Conservation (phyloP, 768 basidiomycete species). For the Lactarius trivialis region DNA sequence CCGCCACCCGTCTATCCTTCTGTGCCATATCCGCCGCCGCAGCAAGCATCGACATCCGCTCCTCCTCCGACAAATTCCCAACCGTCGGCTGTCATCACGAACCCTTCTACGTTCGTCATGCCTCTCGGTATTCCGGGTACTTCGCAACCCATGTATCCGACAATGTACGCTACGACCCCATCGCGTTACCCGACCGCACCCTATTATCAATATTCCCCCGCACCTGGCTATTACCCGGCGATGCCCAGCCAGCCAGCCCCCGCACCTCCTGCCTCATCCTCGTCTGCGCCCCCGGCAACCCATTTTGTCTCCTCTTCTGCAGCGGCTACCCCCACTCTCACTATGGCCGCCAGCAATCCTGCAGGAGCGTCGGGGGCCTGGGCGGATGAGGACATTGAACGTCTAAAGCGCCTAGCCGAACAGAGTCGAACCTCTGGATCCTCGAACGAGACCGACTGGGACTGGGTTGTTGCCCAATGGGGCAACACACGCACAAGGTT, state of each 20-base stretch:
- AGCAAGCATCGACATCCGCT: constrained; percentile 26
- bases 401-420: constrained; percentile 61
- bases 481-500: constrained; percentile 69
- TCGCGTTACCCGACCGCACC: constrained; percentile 53
- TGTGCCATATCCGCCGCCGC: constrained; percentile 27
- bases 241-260: constrained; percentile 18
- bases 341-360: constrained; percentile 22
- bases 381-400: constrained; percentile 72
- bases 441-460: constrained; percentile 65
- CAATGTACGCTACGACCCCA: constrained; percentile 31
- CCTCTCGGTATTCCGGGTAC: constrained; percentile 45
- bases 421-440: constrained; percentile 45
- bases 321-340: constrained; percentile 17
- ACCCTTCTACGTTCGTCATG: constrained; percentile 67
- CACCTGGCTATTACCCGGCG: constrained; percentile 28
- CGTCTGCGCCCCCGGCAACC: constrained; percentile 27
- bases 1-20: constrained; percentile 53
- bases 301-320: constrained; percentile 16
- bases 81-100: constrained; percentile 52
- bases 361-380: constrained; percentile 62
- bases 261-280: constrained; percentile 23
- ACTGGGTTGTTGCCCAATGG: constrained; percentile 68
- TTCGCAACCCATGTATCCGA: constrained; percentile 36
- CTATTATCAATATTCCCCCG: constrained; percentile 52
- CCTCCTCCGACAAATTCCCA: constrained; percentile 31